Percentiles rank a stretch among this genome's conserved stretches.
These are phyloP conservation scores for Brassica nigra DNA, from an alignment of 345 rosid genomes.

Conservation along the genomic window DNA sequence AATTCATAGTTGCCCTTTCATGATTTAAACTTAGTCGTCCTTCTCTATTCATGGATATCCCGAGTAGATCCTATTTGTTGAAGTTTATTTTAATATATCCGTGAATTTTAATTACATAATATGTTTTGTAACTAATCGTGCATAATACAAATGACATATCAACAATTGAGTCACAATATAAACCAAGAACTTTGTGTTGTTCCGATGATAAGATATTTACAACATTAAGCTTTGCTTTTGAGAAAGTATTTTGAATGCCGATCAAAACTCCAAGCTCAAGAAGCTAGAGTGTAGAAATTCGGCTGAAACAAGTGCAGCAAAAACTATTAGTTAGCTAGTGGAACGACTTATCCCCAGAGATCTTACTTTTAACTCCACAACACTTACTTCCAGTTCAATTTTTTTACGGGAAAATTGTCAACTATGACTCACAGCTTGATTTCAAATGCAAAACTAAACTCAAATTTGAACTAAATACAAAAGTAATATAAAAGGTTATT, in stretches of 20 bases:
- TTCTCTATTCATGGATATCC: constrained; percentile 11
- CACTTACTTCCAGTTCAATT: no score
- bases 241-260: not conserved
- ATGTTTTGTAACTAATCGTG: not conserved
- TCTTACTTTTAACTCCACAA: no score
- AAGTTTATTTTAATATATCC: not conserved
- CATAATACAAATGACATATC: not conserved
- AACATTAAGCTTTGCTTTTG: not conserved
- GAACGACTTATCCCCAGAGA: no score
- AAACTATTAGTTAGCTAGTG: not conserved
- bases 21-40: constrained; percentile 15
- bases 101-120: not conserved
- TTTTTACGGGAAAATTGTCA: no score
- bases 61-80: not conserved
- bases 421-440: no score
- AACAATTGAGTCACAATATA: not conserved
- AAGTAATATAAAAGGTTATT: no score
- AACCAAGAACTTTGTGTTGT: not conserved
- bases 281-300: not conserved
- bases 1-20: constrained; percentile 10
- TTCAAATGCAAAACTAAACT: no score
- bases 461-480: no score
- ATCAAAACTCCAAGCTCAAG: not conserved
- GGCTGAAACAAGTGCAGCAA: not conserved
- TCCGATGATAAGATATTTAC: not conserved